phyloP scores from a whole-genome alignment of 805 yeast genomes.

The Spencermartinsiella europaea region DNA sequence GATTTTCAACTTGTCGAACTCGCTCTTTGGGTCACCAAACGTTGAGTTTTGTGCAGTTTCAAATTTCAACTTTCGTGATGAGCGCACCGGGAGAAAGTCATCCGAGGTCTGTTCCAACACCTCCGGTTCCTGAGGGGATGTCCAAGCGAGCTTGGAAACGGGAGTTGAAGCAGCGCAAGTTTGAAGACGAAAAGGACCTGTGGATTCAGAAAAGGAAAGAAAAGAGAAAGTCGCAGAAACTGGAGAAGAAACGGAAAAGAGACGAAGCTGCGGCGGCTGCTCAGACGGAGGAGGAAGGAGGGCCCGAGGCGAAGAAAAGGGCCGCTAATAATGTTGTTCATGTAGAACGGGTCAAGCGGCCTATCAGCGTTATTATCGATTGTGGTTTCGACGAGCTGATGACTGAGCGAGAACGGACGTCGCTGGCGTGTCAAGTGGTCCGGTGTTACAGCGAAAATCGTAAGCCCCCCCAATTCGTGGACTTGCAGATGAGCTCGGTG shows the following conservation, averaged over 20 bases:
- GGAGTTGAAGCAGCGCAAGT: conserved; percentile 49
- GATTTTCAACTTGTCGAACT: no score
- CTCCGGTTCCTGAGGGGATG: conserved; percentile 72
- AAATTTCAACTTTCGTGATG: no score
- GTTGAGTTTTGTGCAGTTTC: no score
- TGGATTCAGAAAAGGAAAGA: conserved; percentile 48
- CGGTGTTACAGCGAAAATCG: conserved; percentile 77
- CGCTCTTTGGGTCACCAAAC: no score
- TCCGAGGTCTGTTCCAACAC: neutral
- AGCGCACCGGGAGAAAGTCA: no score
- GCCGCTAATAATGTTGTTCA: neutral
- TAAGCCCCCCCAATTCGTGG: conserved; percentile 51
- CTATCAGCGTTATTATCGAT: conserved; percentile 57
- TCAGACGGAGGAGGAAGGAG: conserved; percentile 26
- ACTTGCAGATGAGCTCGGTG: conserved; percentile 59
- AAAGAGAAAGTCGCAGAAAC: conserved; percentile 43
- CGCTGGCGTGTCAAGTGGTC: conserved; percentile 74
- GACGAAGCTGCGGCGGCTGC: conserved; percentile 18
- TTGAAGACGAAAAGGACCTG: conserved; percentile 63
- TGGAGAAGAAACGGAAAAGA: conserved; percentile 36
- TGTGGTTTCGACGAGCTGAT: conserved; percentile 88
- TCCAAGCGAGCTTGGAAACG: conserved; percentile 82
- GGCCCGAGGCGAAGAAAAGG: conserved; percentile 23
- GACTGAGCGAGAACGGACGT: conserved; percentile 65
- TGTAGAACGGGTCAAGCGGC: conserved; percentile 7